Base-by-base conservation (phyloP, 2,329 filamentous ascomycete genomes). In the Diaporthe sp. region DNA sequence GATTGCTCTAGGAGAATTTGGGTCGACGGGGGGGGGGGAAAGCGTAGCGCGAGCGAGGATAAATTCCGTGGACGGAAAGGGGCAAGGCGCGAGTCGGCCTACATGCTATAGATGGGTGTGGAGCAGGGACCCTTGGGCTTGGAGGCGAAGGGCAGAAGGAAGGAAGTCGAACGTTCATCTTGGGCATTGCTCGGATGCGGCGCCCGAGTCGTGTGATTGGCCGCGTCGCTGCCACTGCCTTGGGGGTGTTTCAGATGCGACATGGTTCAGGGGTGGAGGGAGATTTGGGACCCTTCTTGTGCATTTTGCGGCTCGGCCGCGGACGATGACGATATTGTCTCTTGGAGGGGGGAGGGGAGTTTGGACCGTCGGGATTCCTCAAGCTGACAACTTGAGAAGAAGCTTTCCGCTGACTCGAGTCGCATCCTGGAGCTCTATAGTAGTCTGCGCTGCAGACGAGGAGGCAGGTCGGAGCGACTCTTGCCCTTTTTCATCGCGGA, bases 241-340 rank as follows among this genome's bases (percentile, higher is more conserved):
- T 68, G 46, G 65, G 34, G 34, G 49, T 69, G 65, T 69, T 69
- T 69, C 65, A 69, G 65, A 69, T 55, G 31, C n/a, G 65, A 69
- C 65, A 68, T 39, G 65, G 65, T 69, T 39, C 65, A 69, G 65
- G 65, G 65, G 15, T 69, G 22, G 15, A 42, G 34, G 22, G 65
- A 69, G 49, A 69, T 69, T 69, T 34, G 65, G 65, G 65, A 69
- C 65, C 65, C 65, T 55, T 69, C 42, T 39, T 69, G 46, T 69
- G 65, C 65, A 39, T 69, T 22, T 53, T 69, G 65, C 65, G 65
- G 65, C 65, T 69, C 65, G 65, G 65, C 46, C 46, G 65, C 46
- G 53, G 65, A 25, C 22, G 49, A 55, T 69, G 65, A 69, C 34
- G 65, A 69, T 28, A 3, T 7, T 53, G 46, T 53, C 22, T 37